Evolutionary conservation across 148 eudicot species (phyloP).

Genomic region (Camellia sinensis): DNA sequence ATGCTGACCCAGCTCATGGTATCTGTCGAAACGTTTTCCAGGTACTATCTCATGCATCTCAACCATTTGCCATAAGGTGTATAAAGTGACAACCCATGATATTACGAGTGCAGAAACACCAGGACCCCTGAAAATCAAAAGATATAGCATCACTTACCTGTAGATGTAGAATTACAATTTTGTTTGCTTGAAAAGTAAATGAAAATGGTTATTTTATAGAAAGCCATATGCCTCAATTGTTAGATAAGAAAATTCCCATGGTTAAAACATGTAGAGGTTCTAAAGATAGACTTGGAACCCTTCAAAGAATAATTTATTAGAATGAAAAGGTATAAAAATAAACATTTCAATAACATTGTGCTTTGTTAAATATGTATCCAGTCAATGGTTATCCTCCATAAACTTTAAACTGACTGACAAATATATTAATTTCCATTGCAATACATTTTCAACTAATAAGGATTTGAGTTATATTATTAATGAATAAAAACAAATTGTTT

Average conservation of each 20-base stretch:
- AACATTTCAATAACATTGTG: too few species aligned
- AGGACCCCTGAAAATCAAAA: conserved; percentile 34
- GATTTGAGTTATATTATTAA: background rate
- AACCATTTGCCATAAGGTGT: conserved; percentile 54
- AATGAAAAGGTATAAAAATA: too few species aligned
- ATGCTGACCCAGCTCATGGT: conserved; percentile 50
- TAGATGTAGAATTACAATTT: background rate
- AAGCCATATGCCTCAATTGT: too few species aligned
- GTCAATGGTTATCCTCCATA: too few species aligned
- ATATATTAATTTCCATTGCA: background rate
- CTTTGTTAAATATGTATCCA: too few species aligned
- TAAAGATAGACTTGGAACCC: too few species aligned
- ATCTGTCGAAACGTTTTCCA: conserved; percentile 47
- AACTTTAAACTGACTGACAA: too few species aligned
- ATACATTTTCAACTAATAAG: background rate
- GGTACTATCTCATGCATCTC: conserved; percentile 50
- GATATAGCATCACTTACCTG: background rate
- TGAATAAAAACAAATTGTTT: background rate
- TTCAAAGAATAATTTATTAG: too few species aligned
- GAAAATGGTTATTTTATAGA: too few species aligned
- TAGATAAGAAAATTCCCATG: too few species aligned
- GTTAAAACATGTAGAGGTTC: too few species aligned
- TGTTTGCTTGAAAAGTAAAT: background rate
- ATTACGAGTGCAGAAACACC: conserved; percentile 32
- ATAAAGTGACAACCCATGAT: conserved; percentile 48